Percentiles rank a stretch among this genome's conserved stretches.
These are phyloP conservation scores for Schwanniomyces vanrijiae DNA, from an alignment of 805 yeast genomes.

Conservation along the genomic window DNA sequence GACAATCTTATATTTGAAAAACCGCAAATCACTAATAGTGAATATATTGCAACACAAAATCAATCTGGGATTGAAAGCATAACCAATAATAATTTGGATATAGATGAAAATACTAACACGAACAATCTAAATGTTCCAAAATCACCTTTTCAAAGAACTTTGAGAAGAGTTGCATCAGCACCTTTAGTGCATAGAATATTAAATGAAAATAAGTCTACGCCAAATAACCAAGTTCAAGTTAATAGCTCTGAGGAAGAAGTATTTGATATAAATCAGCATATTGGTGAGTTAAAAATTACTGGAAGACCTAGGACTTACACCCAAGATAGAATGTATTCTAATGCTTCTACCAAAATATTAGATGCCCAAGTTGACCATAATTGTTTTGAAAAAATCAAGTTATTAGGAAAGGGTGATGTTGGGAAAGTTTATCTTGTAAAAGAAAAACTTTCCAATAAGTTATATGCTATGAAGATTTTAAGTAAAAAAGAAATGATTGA, in stretches of 20 bases:
- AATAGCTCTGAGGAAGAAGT: constrained; percentile 32
- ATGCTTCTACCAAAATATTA: constrained; percentile 69
- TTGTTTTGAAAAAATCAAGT: constrained; percentile 83
- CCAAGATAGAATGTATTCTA: constrained; percentile 63
- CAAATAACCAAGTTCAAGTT: constrained; percentile 12
- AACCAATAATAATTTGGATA: neutral
- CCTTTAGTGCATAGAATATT: constrained; percentile 55
- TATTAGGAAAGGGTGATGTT: constrained; percentile 97
- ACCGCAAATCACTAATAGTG: constrained; percentile 3
- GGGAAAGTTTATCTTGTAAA: constrained; percentile 93
- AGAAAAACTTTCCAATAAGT: constrained; percentile 69
- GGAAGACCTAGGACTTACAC: constrained; percentile 40
- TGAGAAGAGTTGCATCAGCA: constrained; percentile 82
- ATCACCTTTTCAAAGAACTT: constrained; percentile 37
- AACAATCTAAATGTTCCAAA: constrained; percentile 7
- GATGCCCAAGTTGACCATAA: constrained; percentile 82
- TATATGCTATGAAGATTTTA: constrained; percentile 91
- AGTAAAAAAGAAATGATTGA: constrained; percentile 92
- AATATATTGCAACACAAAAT: neutral
- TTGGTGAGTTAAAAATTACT: constrained; percentile 39
- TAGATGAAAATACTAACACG: neutral
- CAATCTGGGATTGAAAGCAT: neutral
- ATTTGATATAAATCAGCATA: constrained; percentile 42
- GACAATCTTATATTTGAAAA: neutral
- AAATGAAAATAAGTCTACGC: constrained; percentile 16